These are phyloP conservation scores for Aquilaria yunnanensis DNA, from an alignment of 345 rosid genomes.

Conservation along the genomic window DNA sequence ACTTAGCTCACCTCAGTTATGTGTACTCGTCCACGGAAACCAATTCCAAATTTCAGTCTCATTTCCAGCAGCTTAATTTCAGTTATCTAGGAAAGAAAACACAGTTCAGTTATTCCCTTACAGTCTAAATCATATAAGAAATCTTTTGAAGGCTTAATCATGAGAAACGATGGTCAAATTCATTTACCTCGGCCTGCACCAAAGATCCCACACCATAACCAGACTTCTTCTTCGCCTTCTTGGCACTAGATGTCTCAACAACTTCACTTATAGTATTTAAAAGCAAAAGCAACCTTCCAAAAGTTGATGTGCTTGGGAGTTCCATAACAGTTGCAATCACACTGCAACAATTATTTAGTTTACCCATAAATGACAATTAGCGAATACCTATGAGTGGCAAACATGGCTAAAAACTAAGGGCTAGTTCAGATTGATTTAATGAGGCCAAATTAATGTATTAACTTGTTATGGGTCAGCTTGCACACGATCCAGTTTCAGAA, in stretches of 20 bases:
- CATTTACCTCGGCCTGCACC: constrained; percentile 79
- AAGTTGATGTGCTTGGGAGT: constrained; percentile 51
- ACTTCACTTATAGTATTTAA: constrained; percentile 55
- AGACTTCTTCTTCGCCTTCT: constrained; percentile 77
- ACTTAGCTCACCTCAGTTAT: constrained; percentile 72
- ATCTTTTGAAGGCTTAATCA: too few species aligned
- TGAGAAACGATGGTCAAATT: neutral
- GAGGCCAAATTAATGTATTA: too few species aligned
- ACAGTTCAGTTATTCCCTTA: neutral
- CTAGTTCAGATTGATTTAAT: too few species aligned
- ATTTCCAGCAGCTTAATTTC: constrained; percentile 81
- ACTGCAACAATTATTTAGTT: constrained; percentile 36
- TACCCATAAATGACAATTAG: neutral
- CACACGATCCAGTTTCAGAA: too few species aligned
- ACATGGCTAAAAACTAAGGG: neutral
- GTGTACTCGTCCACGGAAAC: constrained; percentile 74
- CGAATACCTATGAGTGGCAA: neutral
- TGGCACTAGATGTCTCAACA: constrained; percentile 61
- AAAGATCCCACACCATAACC: constrained; percentile 65
- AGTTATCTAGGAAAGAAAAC: constrained; percentile 50
- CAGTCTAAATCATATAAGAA: neutral
- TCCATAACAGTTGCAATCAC: constrained; percentile 67
- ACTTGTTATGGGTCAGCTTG: too few species aligned
- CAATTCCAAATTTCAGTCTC: constrained; percentile 77
- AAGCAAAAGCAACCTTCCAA: constrained; percentile 82